phyloP scores from a whole-genome alignment of 2,329 filamentous ascomycete species.

The Fusarium irregulare region DNA sequence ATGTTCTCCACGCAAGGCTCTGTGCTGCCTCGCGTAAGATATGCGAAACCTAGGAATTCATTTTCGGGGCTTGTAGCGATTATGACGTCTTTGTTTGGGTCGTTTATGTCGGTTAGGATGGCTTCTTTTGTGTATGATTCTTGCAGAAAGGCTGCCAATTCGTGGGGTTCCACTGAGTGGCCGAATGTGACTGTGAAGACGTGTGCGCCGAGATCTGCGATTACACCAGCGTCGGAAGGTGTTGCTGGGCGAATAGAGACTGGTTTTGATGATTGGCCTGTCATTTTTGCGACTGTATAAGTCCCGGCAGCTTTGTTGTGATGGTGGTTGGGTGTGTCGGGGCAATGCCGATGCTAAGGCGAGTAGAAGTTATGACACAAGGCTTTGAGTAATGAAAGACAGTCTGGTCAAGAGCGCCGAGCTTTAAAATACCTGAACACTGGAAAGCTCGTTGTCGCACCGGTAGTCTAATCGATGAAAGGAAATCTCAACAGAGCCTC shows the following conservation, averaged over 20 bases:
- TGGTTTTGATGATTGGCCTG: not conserved
- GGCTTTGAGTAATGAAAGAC: not conserved
- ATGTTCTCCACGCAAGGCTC: conserved; percentile 54
- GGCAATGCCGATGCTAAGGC: not conserved
- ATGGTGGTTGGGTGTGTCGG: not conserved
- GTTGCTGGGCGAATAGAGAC: conserved; percentile 15
- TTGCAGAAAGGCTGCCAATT: conserved; percentile 54
- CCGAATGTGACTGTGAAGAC: conserved; percentile 57
- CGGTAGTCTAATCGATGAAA: not conserved
- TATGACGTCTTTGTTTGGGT: conserved; percentile 44
- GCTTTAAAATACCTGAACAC: not conserved
- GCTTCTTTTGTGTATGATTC: conserved; percentile 53
- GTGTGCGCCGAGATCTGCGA: conserved; percentile 50
- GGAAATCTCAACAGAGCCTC: not conserved
- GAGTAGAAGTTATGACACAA: not conserved
- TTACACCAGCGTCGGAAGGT: conserved; percentile 20
- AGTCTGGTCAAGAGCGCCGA: not conserved
- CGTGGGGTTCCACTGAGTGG: conserved; percentile 52
- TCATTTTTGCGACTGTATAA: not conserved
- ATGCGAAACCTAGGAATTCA: conserved; percentile 54
- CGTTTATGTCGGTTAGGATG: conserved; percentile 38
- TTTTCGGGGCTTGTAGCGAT: conserved; percentile 34
- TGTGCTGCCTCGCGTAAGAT: conserved; percentile 51
- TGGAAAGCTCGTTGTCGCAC: not conserved
- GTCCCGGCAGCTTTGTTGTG: not conserved